phyloP scores from a whole-genome alignment of 768 basidiomycete species.

The Lactifluus rugatus region DNA sequence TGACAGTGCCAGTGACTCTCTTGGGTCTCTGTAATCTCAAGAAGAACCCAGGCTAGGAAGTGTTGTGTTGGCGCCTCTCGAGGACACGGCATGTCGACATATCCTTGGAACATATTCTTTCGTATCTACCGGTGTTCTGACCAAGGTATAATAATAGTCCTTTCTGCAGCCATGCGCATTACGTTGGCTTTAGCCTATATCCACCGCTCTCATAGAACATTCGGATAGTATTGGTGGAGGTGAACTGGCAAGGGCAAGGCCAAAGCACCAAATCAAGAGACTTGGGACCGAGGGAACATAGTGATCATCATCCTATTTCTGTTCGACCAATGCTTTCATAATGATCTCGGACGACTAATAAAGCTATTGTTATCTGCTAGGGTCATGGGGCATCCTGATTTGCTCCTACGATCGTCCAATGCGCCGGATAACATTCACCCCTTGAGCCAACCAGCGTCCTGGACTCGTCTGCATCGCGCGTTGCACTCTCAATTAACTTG shows the following conservation, averaged over 20 bases:
- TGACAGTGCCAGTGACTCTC: conserved; percentile 56
- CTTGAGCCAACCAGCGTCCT: no score
- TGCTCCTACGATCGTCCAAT: no score
- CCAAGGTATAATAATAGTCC: not conserved
- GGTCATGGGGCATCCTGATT: no score
- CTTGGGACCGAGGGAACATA: not conserved
- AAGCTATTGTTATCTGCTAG: not conserved
- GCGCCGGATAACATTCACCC: no score
- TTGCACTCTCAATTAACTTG: no score
- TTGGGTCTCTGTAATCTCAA: conserved; percentile 47
- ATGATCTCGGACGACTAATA: not conserved
- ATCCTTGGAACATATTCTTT: conserved; percentile 40
- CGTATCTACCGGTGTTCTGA: not conserved
- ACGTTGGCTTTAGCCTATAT: no score
- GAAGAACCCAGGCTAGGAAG: conserved; percentile 53
- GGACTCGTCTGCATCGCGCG: no score
- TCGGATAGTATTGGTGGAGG: not conserved
- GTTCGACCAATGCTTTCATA: conserved; percentile 12
- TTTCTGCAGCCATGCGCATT: not conserved
- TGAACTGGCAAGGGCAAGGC: not conserved
- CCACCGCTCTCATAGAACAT: no score
- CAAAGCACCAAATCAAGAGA: no score
- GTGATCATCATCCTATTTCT: not conserved
- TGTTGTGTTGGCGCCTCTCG: conserved; percentile 43
- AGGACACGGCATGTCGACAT: conserved; percentile 59